Base-by-base conservation (phyloP, 176 grass and related monocot genomes). In the Phyllostachys edulis region DNA sequence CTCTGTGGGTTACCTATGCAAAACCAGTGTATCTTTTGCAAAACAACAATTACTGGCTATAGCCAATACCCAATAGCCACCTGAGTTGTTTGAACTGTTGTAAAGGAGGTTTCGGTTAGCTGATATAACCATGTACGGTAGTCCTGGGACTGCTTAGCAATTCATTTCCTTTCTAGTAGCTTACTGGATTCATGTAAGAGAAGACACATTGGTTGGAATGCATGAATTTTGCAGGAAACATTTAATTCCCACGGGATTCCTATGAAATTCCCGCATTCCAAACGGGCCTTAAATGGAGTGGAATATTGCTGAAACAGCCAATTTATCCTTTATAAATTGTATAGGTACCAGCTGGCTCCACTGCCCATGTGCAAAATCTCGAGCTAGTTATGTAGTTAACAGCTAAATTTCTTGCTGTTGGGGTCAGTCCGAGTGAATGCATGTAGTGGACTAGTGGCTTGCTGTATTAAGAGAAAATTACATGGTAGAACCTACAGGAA, bases 261-360 rank as follows among this genome's bases (percentile, higher is more conserved):
- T 57, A 40, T 2, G 50, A 11, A 64, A 23, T 27, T 52, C 26
- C 9, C 0, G 1, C 2, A 38, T 56, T 56, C 18, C 18, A 76
- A 76, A 38, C 9, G 32, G 0, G 27, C 29, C 49, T 75, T 59
- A 41, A 51, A 41, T 85, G 16, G 29, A 76, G 26, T 55, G 23
- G 46, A 38, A 23, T 9, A 23, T 15, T 90, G 26, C 20, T 27
- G 45, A 85, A 76, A 82, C 63, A 71, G 7, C 14, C 45, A 49
- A 64, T 46, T 42, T 85, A 44, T 76, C 51, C 29, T 75, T 49
- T 60, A 29, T 71, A 69, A 51, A 54, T 50, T 42, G 27, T 64
- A 52, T 40, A n/a, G 17, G 18, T 34, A 5, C 27, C 23, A 54
- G 7, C 36, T 68, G 18, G 24, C 45, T 72, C 20, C 20, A 15